Percentiles rank a stretch among this genome's conserved stretches.
Evolutionary conservation across 2,329 filamentous ascomycete species (phyloP).

Genomic region (Zalaria obscura): DNA sequence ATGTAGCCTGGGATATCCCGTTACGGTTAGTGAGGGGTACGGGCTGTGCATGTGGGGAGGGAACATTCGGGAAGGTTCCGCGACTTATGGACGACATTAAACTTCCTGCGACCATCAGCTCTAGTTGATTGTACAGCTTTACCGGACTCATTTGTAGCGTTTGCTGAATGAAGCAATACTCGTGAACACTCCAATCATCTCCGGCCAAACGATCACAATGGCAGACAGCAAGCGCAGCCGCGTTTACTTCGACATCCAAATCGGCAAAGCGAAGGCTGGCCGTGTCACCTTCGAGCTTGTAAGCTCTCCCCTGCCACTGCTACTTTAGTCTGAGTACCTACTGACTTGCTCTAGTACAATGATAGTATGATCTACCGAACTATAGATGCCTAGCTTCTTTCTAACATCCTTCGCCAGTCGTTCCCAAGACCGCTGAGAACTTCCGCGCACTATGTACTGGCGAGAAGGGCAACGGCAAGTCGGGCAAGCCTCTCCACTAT

Average conservation of each 20-base stretch:
- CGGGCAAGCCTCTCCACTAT: slow-evolving; percentile 79
- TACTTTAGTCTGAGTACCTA: not conserved
- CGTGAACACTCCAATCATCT: not conserved
- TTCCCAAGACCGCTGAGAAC: slow-evolving; percentile 93
- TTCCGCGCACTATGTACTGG: slow-evolving; percentile 90
- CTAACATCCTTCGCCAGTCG: slow-evolving; percentile 34
- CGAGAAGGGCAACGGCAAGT: slow-evolving; percentile 74
- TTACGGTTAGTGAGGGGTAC: no score
- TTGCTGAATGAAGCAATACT: no score
- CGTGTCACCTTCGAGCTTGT: slow-evolving; percentile 78
- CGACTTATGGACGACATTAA: no score
- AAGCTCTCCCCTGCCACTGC: slow-evolving; percentile 17
- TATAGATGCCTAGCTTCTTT: not conserved
- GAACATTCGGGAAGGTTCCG: no score
- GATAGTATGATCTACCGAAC: slow-evolving; percentile 18
- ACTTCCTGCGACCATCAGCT: no score
- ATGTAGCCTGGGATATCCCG: no score
- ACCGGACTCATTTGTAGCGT: no score
- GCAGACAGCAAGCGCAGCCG: slow-evolving; percentile 42
- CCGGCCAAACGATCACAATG: slow-evolving; percentile 1
- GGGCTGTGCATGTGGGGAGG: no score
- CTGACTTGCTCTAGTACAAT: slow-evolving; percentile 20
- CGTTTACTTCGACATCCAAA: slow-evolving; percentile 86
- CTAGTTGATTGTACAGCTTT: no score
- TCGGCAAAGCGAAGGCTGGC: slow-evolving; percentile 59